These are phyloP conservation scores for Zygosaccharomyces bailii DNA, from an alignment of 805 yeast genomes.

Conservation along the genomic window DNA sequence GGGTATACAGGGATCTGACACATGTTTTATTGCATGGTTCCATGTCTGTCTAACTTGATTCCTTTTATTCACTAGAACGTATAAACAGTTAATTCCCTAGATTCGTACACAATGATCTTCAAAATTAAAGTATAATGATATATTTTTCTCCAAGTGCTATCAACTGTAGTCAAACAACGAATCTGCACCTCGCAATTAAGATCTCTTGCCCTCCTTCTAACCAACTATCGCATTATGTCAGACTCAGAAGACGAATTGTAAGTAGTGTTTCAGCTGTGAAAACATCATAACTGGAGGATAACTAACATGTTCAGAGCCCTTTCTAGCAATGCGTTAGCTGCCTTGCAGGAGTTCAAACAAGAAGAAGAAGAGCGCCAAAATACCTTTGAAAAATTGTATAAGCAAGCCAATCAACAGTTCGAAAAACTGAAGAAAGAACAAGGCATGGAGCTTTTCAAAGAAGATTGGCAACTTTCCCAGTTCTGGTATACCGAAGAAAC, in stretches of 20 bases:
- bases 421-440: constrained; percentile 35
- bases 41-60: no score
- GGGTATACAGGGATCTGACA: constrained; percentile 22
- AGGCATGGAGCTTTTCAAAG: constrained; percentile 73
- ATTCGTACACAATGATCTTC: no score
- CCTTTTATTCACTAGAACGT: no score
- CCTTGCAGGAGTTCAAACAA: constrained; percentile 57
- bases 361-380: constrained; percentile 59
- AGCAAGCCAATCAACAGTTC: constrained; percentile 52
- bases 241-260: constrained; percentile 30
- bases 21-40: constrained; percentile 3
- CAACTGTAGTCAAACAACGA: no score
- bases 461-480: constrained; percentile 93
- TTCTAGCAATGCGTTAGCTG: constrained; percentile 50
- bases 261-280: constrained; percentile 7
- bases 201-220: no score
- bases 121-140: no score
- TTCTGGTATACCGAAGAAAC: constrained; percentile 84
- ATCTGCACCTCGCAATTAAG: no score
- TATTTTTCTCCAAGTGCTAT: no score
- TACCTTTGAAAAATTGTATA: constrained; percentile 51
- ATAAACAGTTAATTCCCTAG: no score
- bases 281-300: constrained; percentile 1
- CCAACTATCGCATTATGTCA: no score
- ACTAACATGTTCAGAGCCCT: constrained; percentile 25